Percentiles rank a stretch among this genome's conserved stretches.
Evolutionary conservation across 2,329 filamentous ascomycete genomes (phyloP).

Genomic region (Colletotrichum paranaense): DNA sequence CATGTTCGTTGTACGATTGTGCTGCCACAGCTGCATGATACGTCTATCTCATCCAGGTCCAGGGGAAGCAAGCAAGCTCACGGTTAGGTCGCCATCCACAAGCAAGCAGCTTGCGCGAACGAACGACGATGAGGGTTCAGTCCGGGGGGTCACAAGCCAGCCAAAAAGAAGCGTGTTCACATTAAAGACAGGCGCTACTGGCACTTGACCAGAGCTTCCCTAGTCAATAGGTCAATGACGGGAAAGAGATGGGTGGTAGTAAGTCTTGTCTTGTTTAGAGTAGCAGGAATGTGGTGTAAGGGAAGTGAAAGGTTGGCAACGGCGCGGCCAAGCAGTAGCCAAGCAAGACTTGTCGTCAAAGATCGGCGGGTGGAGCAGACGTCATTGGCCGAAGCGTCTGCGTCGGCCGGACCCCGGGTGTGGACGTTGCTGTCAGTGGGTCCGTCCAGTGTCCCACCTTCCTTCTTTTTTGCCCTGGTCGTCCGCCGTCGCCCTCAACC

Average conservation of each 20-base stretch:
- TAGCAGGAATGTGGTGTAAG: not conserved
- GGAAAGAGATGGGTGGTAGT: slow-evolving; percentile 9
- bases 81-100: not conserved
- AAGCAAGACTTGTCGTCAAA: slow-evolving; percentile 36
- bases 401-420: slow-evolving; percentile 32
- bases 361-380: slow-evolving; percentile 32
- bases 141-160: slow-evolving; percentile 7
- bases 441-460: not conserved
- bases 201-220: slow-evolving; percentile 21
- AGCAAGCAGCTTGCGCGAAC: not conserved
- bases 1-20: not conserved
- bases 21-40: not conserved
- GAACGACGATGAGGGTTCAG: not conserved
- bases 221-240: not conserved
- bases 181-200: slow-evolving; percentile 10
- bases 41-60: not conserved
- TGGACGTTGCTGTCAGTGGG: slow-evolving; percentile 11
- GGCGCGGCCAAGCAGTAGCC: slow-evolving; percentile 16
- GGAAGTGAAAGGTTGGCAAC: slow-evolving; percentile 16
- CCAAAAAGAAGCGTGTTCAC: not conserved
- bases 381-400: slow-evolving; percentile 35
- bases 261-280: not conserved
- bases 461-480: not conserved
- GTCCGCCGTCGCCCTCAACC: not conserved
- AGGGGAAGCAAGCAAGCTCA: not conserved